These are phyloP conservation scores for Mucor ambiguus DNA, from an alignment of 371 early-diverging fungal genomes.

Conservation along the genomic window DNA sequence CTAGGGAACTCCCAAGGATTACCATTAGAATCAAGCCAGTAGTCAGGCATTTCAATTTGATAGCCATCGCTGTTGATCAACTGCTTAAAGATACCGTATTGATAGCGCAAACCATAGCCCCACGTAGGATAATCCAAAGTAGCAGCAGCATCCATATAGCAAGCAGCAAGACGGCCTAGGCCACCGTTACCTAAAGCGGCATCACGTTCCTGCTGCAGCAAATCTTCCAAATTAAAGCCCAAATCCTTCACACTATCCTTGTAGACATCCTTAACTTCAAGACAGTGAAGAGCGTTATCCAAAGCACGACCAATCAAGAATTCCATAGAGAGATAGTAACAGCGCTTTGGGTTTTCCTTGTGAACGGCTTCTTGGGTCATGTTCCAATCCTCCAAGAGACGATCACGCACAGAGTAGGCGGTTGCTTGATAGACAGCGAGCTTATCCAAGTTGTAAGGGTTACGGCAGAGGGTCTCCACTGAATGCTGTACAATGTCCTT, in stretches of 20 bases:
- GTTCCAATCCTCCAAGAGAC: conserved; percentile 88
- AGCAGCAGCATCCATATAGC: conserved; percentile 91
- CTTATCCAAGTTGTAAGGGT: conserved; percentile 79
- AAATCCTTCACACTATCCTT: conserved; percentile 64
- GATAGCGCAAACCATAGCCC: conserved; percentile 89
- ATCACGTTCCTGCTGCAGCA: conserved; percentile 88
- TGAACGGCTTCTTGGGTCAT: conserved; percentile 68
- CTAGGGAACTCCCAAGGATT: conserved; percentile 96
- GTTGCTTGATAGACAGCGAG: conserved; percentile 86
- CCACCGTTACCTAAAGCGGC: conserved; percentile 96
- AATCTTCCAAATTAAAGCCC: conserved; percentile 88
- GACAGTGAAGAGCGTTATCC: conserved; percentile 88
- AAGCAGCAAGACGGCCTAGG: conserved; percentile 88
- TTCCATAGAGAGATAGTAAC: conserved; percentile 94
- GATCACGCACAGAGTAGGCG: conserved; percentile 86
- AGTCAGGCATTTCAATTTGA: conserved; percentile 91
- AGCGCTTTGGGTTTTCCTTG: conserved; percentile 77
- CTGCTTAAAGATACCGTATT: conserved; percentile 96
- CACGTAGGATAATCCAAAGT: conserved; percentile 88
- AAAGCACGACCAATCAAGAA: conserved; percentile 91
- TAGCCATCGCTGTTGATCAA: conserved; percentile 77
- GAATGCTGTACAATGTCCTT: conserved; percentile 72
- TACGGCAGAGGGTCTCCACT: conserved; percentile 79
- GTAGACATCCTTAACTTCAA: conserved; percentile 77
- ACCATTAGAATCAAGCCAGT: conserved; percentile 77